A percentile compares a stretch with the other conserved stretches of the same genome.
Conservation (phyloP, 1,284 basidiomycete species). For the Microbotryum intermedium region DNA sequence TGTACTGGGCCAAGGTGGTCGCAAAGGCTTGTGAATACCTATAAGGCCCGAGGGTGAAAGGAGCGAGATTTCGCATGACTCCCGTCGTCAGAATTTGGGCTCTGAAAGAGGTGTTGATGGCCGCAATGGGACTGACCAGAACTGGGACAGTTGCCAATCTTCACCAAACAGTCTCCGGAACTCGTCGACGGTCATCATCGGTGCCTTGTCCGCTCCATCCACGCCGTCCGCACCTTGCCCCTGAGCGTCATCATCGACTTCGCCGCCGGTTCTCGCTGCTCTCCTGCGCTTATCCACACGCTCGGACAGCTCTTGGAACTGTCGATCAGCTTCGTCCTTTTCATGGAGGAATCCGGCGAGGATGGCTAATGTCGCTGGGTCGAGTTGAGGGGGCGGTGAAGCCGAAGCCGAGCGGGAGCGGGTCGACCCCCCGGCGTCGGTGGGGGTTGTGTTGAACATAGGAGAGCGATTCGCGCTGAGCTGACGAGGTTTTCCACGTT, state of each 20-base stretch:
- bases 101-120: conserved; percentile 7
- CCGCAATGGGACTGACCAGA: conserved; percentile 21
- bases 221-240: conserved; percentile 10
- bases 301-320: conserved; percentile 26
- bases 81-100: background rate
- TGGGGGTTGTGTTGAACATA: no score
- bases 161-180: conserved; percentile 35
- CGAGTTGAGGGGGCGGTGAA: conserved; percentile 30
- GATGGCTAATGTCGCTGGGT: conserved; percentile 35
- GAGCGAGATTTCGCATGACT: background rate
- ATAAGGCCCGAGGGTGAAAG: background rate
- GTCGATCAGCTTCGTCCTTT: conserved; percentile 32
- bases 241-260: conserved; percentile 26
- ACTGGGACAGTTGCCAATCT: conserved; percentile 28
- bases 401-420: background rate
- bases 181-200: conserved; percentile 31
- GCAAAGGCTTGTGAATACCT: conserved; percentile 35
- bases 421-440: no score
- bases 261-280: conserved; percentile 11
- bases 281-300: conserved; percentile 2
- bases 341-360: conserved; percentile 35
- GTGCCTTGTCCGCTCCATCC: conserved; percentile 24
- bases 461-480: no score
- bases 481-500: no score
- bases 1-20: conserved; percentile 20